phyloP scores from a whole-genome alignment of 2,329 filamentous ascomycete genomes.

The Penicillium sp. region DNA sequence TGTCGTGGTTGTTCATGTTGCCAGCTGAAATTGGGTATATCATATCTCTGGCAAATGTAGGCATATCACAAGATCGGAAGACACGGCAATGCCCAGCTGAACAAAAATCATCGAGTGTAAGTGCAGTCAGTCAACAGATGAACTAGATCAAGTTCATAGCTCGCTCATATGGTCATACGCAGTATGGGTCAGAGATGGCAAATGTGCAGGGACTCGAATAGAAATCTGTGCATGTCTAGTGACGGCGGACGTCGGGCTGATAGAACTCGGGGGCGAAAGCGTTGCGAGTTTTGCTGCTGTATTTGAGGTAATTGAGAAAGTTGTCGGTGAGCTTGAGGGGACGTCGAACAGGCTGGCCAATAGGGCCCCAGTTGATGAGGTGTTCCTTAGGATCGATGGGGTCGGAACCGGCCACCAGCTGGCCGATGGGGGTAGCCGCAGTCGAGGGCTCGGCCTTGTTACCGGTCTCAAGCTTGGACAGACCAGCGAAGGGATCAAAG shows the following conservation, averaged over 20 bases:
- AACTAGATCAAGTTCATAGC: neutral
- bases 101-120: neutral
- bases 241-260: neutral
- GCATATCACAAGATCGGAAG: neutral
- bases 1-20: constrained; percentile 8
- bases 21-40: constrained; percentile 7
- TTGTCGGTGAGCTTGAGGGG: too few relatives aligned
- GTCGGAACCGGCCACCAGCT: neutral
- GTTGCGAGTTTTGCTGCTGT: neutral
- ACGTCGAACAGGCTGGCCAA: constrained; percentile 4
- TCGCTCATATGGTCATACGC: neutral
- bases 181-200: neutral
- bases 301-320: neutral
- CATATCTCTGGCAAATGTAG: constrained; percentile 6
- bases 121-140: neutral
- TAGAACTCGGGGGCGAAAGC: too few relatives aligned
- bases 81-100: neutral
- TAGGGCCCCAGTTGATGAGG: constrained; percentile 4
- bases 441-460: neutral
- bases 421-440: neutral
- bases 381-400: neutral
- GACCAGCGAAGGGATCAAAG: neutral
- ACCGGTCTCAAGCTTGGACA: neutral
- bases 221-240: neutral
- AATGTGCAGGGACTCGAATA: neutral